Conservation (phyloP, 352 stramenopile genomes). For the Pythium grandisporangium region DNA sequence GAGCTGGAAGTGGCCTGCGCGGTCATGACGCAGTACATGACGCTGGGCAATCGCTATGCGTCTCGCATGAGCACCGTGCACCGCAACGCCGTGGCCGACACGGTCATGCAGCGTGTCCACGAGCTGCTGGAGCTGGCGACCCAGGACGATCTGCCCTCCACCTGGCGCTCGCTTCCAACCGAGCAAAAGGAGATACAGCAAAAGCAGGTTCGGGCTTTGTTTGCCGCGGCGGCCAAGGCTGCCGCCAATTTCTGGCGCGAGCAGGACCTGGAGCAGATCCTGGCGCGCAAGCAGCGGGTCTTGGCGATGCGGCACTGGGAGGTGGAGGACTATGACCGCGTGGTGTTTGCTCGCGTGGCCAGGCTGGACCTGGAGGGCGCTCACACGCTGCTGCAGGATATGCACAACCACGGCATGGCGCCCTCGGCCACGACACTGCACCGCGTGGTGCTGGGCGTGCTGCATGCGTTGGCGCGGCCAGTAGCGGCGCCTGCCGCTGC, state of each 20-base stretch:
- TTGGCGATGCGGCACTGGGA: conserved; percentile 16
- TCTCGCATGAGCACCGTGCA: conserved; percentile 31
- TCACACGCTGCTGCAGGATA: conserved; percentile 62
- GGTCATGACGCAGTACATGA: conserved; percentile 77
- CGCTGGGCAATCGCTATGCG: conserved; percentile 43
- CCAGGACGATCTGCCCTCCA: conserved; percentile 9
- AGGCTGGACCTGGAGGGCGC: conserved; percentile 34
- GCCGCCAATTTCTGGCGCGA: conserved; percentile 49
- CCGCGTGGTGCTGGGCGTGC: conserved; percentile 47
- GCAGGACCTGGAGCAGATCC: conserved; percentile 38
- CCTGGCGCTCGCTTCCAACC: background rate
- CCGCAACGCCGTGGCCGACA: conserved; percentile 31
- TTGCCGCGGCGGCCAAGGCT: conserved; percentile 45
- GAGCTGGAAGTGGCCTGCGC: conserved; percentile 51
- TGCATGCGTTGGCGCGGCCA: conserved; percentile 28
- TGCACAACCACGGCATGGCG: conserved; percentile 68
- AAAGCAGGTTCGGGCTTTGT: conserved; percentile 36
- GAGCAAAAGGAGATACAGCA: conserved; percentile 16
- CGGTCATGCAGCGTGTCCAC: conserved; percentile 70
- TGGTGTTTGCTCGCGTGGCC: conserved; percentile 56
- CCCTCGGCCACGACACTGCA: conserved; percentile 64
- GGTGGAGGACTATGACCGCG: conserved; percentile 45
- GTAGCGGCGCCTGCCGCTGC: conserved; percentile 1
- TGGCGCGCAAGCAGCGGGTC: conserved; percentile 43
- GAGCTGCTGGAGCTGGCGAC: conserved; percentile 31